Evolutionary conservation across 2,329 filamentous ascomycete genomes (phyloP), one percentile per base, ranked within the genome.

Genomic region (Beauveria brongniartii): DNA sequence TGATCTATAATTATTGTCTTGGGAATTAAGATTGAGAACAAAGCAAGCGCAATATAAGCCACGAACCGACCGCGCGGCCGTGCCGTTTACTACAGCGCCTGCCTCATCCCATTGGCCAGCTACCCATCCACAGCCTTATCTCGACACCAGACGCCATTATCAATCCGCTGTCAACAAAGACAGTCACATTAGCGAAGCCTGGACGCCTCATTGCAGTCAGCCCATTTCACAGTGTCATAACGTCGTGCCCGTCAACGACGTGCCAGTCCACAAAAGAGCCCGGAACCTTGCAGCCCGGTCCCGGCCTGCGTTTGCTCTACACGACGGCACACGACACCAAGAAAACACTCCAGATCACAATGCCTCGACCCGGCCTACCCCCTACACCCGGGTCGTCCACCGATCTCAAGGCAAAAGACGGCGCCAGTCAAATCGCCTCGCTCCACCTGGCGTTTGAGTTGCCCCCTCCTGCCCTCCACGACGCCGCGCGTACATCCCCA

Each of bases 361-460:
- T 92, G 89, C 84, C 88, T 71, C 85, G 82, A 62, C 79, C 82
- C 50, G 79, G 77, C 60, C 79, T 86, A 59, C 90, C 88, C 50
- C 90, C 87, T 48, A 95, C 91, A 54, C 91, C 91, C 46, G 86
- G 85, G 57, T 89, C 90, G 12, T 93, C 90, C 40, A 88, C 88
- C 55, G 91, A 94, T 70, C 90, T 94, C 71, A 83, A 84, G 61
- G 87, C 85, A 65, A 85, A 90, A 73, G 86, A 88, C 73, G 84
- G 85, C 63, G 78, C 79, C n/a, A 78, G 80, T 55, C 81, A 83
- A 63, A 79, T 87, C 51, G 75, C 80, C 46, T 78, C 81, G 44
- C 77, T 89, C 26, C 89, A 91, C 67, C 78, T 85, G 64, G 80
- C 85, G 56, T 92, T 94, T 71, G 82, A 89, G 67, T 80, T 95